phyloP scores from a whole-genome alignment of 305 asterid genomes.

The Fraxinus velutina region DNA sequence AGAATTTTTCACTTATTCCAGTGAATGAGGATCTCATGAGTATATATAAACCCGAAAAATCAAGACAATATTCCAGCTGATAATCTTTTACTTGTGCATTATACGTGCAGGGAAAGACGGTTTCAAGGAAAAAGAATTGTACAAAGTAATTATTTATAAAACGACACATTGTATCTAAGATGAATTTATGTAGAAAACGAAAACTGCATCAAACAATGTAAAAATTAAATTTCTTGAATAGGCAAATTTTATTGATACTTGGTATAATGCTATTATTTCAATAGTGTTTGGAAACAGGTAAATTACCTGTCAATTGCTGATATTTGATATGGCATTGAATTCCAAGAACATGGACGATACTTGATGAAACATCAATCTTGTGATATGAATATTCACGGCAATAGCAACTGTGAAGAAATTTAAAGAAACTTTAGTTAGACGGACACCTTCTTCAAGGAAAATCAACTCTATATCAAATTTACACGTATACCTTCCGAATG shows the following conservation, averaged over 20 bases:
- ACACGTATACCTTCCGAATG: not conserved
- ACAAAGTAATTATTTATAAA: not conserved
- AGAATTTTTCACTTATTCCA: too few relatives aligned
- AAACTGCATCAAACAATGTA: too few relatives aligned
- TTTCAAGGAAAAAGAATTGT: too few relatives aligned
- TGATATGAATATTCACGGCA: not conserved
- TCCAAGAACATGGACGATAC: constrained; percentile 11
- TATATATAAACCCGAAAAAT: too few relatives aligned
- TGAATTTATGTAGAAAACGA: not conserved
- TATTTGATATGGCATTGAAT: not conserved
- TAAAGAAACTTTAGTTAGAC: not conserved
- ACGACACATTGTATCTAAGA: not conserved
- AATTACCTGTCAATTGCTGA: constrained; percentile 30
- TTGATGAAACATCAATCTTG: not conserved
- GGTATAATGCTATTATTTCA: not conserved
- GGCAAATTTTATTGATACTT: not conserved
- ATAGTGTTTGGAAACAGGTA: not conserved
- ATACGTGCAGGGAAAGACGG: too few relatives aligned
- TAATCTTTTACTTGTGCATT: too few relatives aligned
- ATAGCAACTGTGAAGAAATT: constrained; percentile 2
- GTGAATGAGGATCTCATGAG: too few relatives aligned
- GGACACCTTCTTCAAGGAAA: constrained; percentile 15
- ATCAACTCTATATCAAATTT: constrained; percentile 20
- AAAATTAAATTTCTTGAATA: not conserved
- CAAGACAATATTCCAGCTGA: too few relatives aligned